phyloP scores from a whole-genome alignment of 1,139 yeast genomes.

The Pichiaceae sp. region DNA sequence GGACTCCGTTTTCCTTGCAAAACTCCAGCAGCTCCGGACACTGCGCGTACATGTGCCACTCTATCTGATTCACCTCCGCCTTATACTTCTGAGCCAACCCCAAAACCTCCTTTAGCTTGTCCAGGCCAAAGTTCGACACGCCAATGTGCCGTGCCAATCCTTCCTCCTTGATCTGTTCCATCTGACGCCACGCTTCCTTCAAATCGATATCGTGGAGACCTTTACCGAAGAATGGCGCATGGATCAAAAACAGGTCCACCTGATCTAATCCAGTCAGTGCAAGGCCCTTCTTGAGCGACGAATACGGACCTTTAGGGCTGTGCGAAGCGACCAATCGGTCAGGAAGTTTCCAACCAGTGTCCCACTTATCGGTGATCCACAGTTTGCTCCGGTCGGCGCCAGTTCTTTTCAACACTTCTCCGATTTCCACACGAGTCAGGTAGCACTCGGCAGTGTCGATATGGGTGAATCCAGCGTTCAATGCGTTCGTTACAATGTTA shows the following conservation, averaged over 20 bases:
- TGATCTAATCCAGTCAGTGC: constrained; percentile 30
- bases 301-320: constrained; percentile 21
- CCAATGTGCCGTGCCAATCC: constrained; percentile 33
- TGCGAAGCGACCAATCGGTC: constrained; percentile 4
- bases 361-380: constrained; percentile 51
- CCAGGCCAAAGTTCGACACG: constrained; percentile 39
- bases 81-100: constrained; percentile 28
- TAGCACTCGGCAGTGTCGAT: constrained; percentile 56
- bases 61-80: constrained; percentile 68
- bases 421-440: constrained; percentile 50
- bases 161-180: constrained; percentile 25
- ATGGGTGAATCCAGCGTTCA: constrained; percentile 38
- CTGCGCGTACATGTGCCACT: constrained; percentile 58
- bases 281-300: constrained; percentile 29
- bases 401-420: constrained; percentile 36
- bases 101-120: constrained; percentile 27
- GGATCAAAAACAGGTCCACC: constrained; percentile 44
- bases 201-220: constrained; percentile 30
- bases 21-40: constrained; percentile 49
- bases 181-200: constrained; percentile 28
- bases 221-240: constrained; percentile 30
- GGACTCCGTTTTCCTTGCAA: constrained; percentile 33
- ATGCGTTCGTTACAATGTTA: constrained; percentile 33
- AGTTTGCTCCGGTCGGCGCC: constrained; percentile 41
- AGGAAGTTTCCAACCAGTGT: constrained; percentile 23